phyloP scores from a whole-genome alignment of 73 alveolate species.

The Urostyla sp. region DNA sequence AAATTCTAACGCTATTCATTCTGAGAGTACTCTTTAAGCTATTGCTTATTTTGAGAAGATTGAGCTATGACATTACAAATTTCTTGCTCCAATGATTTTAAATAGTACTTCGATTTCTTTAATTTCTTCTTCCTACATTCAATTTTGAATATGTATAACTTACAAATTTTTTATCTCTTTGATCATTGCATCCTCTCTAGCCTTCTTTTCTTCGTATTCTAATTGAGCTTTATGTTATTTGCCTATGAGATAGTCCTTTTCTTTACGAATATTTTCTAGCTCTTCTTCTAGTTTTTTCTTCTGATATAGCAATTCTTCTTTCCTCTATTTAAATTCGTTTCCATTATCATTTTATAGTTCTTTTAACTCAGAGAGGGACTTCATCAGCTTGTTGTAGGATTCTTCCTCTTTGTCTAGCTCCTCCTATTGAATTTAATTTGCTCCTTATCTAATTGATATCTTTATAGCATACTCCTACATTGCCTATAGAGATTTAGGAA shows the following conservation, averaged over 20 bases:
- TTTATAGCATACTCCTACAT: slow-evolving; percentile 37
- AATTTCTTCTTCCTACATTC: slow-evolving; percentile 18
- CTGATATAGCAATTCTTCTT: background rate
- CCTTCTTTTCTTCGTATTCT: slow-evolving; percentile 28
- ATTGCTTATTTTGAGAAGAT: too few relatives aligned
- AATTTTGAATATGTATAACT: background rate
- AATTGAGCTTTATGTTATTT: background rate
- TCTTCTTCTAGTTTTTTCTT: background rate
- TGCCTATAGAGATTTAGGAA: slow-evolving; percentile 1
- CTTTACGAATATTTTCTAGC: slow-evolving; percentile 27
- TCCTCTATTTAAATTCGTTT: slow-evolving; percentile 1
- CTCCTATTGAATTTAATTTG: background rate
- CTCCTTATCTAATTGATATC: slow-evolving; percentile 23
- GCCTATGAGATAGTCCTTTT: slow-evolving; percentile 20
- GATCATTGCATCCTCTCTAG: background rate
- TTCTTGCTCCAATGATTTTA: background rate
- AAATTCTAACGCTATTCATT: too few relatives aligned
- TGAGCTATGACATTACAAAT: too few relatives aligned
- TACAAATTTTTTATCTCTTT: slow-evolving; percentile 40
- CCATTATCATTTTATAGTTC: background rate
- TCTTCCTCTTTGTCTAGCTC: slow-evolving; percentile 20
- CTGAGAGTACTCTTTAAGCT: too few relatives aligned
- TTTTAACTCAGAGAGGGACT: slow-evolving; percentile 12
- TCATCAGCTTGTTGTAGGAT: background rate
- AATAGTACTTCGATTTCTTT: background rate